A percentile compares a stretch with the other conserved stretches of the same genome.
These are phyloP conservation scores for Helotiales sp. DNA, from an alignment of 2,329 filamentous ascomycete species.

Conservation along the genomic window DNA sequence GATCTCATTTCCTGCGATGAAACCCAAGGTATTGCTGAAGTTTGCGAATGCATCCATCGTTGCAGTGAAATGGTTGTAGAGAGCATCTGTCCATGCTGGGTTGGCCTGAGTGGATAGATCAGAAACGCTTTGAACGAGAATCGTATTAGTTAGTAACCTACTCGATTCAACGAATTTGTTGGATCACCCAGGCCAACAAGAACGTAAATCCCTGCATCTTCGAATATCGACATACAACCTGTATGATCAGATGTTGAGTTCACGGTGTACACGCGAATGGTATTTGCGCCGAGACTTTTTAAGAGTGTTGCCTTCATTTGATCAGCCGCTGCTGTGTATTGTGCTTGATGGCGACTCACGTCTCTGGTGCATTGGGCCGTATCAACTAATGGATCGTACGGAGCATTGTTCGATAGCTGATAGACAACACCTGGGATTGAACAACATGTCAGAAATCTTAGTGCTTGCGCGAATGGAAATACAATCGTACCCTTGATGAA, in stretches of 20 bases:
- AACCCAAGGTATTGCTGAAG: constrained; percentile 69
- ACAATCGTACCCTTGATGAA: constrained; percentile 72
- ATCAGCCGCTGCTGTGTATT: neutral
- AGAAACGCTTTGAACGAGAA: neutral
- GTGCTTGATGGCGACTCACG: constrained; percentile 49
- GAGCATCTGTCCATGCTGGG: constrained; percentile 75
- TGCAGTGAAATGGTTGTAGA: constrained; percentile 60
- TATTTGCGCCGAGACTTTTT: constrained; percentile 15
- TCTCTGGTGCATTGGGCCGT: constrained; percentile 76
- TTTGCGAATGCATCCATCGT: constrained; percentile 66
- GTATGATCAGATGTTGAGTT: constrained; percentile 71
- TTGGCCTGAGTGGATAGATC: constrained; percentile 48
- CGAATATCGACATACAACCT: constrained; percentile 68
- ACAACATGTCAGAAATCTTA: constrained; percentile 21
- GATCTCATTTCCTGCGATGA: constrained; percentile 63
- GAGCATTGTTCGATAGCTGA: constrained; percentile 55
- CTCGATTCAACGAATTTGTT: constrained; percentile 56
- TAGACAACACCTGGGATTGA: constrained; percentile 71
- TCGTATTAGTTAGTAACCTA: constrained; percentile 48
- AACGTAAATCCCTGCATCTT: constrained; percentile 79
- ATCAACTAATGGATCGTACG: constrained; percentile 72
- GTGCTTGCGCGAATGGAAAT: neutral
- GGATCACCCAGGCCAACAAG: constrained; percentile 68
- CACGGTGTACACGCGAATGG: constrained; percentile 66
- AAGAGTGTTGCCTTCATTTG: constrained; percentile 11